A percentile compares a stretch with the other conserved stretches of the same genome.
Evolutionary conservation across 192 early-diverging fungal species (phyloP).

Genomic region (Coemansia sp.): DNA sequence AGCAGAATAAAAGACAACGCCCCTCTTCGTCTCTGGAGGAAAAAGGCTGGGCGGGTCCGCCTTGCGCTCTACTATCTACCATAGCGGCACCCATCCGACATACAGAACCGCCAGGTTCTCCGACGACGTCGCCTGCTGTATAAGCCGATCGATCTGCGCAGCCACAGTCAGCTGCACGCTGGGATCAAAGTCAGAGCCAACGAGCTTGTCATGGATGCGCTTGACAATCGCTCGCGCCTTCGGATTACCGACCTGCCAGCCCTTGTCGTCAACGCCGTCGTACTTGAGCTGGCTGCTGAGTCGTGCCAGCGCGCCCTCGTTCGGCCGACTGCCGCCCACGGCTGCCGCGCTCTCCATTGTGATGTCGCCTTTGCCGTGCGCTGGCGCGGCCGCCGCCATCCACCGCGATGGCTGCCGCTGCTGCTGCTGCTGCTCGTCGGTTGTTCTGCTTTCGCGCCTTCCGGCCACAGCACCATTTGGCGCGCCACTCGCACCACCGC

Average conservation of each 20-base stretch:
- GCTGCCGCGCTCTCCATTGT: not conserved
- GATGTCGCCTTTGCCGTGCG: slow-evolving; percentile 6
- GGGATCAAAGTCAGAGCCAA: slow-evolving; percentile 91
- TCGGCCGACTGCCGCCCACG: slow-evolving; percentile 27
- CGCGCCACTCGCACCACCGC: not conserved
- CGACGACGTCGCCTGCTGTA: slow-evolving; percentile 85
- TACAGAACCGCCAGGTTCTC: slow-evolving; percentile 73
- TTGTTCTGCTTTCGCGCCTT: not conserved
- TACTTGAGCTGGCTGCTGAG: slow-evolving; percentile 13
- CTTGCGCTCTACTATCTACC: slow-evolving; percentile 38
- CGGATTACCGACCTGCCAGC: slow-evolving; percentile 64
- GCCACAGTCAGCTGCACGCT: slow-evolving; percentile 76
- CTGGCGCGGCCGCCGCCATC: slow-evolving; percentile 2
- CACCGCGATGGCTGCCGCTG: slow-evolving; percentile 6
- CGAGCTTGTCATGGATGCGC: slow-evolving; percentile 94
- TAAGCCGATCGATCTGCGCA: slow-evolving; percentile 89
- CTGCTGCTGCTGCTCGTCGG: not conserved
- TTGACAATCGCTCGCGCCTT: slow-evolving; percentile 84
- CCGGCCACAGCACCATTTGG: not conserved
- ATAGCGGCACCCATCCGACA: slow-evolving; percentile 41
- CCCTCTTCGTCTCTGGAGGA: too few relatives aligned
- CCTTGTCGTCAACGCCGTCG: slow-evolving; percentile 28
- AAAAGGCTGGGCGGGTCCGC: too few relatives aligned
- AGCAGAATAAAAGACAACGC: too few relatives aligned
- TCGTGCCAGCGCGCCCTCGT: slow-evolving; percentile 6